Conservation (phyloP, 371 early-diverging fungal genomes). For the Apophysomyces elegans region DNA sequence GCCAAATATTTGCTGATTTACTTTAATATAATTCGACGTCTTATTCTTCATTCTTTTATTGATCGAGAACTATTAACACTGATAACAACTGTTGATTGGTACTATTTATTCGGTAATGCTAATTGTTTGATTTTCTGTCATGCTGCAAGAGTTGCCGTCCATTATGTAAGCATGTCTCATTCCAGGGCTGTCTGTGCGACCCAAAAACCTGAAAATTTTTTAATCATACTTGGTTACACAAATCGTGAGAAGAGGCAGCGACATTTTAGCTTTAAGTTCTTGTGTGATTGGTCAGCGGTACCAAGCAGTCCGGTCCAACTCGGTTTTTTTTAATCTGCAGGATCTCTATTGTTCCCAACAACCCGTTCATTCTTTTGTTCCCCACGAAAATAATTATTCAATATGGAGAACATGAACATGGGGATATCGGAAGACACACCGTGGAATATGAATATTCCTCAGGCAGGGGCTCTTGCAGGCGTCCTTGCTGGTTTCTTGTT, state of each 20-base stretch:
- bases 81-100: no score
- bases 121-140: no score
- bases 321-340: background rate
- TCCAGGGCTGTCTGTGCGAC: no score
- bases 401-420: constrained; percentile 19
- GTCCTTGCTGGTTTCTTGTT: constrained; percentile 22
- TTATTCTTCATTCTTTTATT: no score
- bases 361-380: background rate
- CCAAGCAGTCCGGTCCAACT: background rate
- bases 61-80: no score
- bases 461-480: constrained; percentile 22
- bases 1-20: no score
- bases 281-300: background rate
- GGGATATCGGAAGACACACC: constrained; percentile 16
- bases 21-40: no score
- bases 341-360: background rate
- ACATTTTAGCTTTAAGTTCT: background rate
- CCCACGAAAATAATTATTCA: constrained; percentile 1
- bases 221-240: background rate
- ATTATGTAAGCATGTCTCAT: no score
- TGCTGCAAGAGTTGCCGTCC: no score
- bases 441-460: constrained; percentile 20
- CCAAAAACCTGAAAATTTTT: no score
- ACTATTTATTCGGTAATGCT: no score
- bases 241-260: background rate